phyloP scores from a whole-genome alignment of 495 filamentous ascomycete genomes.

The Pyrenula aspistea region DNA sequence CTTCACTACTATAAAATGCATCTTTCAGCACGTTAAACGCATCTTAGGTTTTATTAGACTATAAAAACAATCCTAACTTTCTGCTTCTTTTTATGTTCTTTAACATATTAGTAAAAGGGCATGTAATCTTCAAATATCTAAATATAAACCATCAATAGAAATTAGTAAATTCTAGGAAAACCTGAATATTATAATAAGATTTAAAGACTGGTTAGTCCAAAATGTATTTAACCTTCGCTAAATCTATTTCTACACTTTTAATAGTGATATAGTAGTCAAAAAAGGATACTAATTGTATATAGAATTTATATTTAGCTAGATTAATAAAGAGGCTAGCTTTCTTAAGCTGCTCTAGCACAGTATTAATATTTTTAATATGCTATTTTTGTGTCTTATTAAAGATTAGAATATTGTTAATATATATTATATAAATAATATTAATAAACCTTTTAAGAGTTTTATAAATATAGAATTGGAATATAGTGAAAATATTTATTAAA shows the following conservation, averaged over 20 bases:
- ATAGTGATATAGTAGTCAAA: slow-evolving; percentile 1
- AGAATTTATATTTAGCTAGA: slow-evolving; percentile 6
- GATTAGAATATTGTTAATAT: slow-evolving; percentile 2
- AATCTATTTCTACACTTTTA: slow-evolving; percentile 1
- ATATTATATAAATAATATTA: not conserved
- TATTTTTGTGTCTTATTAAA: not conserved
- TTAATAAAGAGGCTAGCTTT: too few relatives aligned
- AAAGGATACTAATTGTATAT: slow-evolving; percentile 1
- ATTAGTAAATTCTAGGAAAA: slow-evolving; percentile 1
- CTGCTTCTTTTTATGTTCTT: not conserved
- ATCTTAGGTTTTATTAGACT: not conserved
- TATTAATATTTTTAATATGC: slow-evolving; percentile 1
- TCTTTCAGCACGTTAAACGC: not conserved
- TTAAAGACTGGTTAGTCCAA: not conserved
- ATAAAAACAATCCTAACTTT: not conserved
- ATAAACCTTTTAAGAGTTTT: not conserved
- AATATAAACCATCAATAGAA: slow-evolving; percentile 3
- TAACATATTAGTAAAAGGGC: not conserved
- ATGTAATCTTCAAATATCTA: not conserved
- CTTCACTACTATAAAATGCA: slow-evolving; percentile 1
- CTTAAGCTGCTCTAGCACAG: not conserved
- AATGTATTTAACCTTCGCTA: not conserved
- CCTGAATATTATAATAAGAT: not conserved
- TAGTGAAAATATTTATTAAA: slow-evolving; percentile 4
- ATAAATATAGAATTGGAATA: slow-evolving; percentile 4